phyloP scores from a whole-genome alignment of 371 early-diverging fungal genomes.

The Mortierella sp. region DNA sequence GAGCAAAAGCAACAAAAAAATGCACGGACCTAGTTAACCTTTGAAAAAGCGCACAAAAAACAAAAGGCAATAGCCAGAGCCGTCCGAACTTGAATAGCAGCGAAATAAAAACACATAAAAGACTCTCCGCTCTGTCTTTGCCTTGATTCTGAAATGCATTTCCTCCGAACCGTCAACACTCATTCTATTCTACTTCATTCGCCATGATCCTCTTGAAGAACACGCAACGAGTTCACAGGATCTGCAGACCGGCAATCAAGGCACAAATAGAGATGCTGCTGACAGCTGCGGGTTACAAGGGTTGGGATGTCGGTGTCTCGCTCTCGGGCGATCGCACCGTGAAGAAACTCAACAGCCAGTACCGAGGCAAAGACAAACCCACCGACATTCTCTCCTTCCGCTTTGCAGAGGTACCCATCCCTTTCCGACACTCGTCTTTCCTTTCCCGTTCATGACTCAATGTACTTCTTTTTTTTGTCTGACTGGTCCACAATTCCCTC shows the following conservation, averaged over 20 bases:
- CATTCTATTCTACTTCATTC: neutral
- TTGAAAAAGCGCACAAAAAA: neutral
- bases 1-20: neutral
- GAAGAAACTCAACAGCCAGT: slow-evolving; percentile 57
- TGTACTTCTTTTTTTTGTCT: neutral
- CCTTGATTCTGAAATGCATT: neutral
- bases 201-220: slow-evolving; percentile 54
- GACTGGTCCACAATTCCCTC: too few relatives aligned
- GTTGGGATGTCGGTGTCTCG: slow-evolving; percentile 66
- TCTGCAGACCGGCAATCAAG: slow-evolving; percentile 8
- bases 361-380: slow-evolving; percentile 59
- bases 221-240: slow-evolving; percentile 25
- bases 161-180: neutral
- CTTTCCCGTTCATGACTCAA: neutral
- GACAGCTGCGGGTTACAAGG: slow-evolving; percentile 60
- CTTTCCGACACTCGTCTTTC: too few relatives aligned
- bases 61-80: neutral
- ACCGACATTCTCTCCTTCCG: slow-evolving; percentile 72
- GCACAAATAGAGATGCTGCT: slow-evolving; percentile 52
- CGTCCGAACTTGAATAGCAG: neutral
- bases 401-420: slow-evolving; percentile 56
- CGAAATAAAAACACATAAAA: neutral
- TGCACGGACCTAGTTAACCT: neutral
- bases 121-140: neutral
- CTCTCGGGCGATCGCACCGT: slow-evolving; percentile 58